Conservation (phyloP, 352 stramenopile genomes). For the Globisporangium okanoganense region DNA sequence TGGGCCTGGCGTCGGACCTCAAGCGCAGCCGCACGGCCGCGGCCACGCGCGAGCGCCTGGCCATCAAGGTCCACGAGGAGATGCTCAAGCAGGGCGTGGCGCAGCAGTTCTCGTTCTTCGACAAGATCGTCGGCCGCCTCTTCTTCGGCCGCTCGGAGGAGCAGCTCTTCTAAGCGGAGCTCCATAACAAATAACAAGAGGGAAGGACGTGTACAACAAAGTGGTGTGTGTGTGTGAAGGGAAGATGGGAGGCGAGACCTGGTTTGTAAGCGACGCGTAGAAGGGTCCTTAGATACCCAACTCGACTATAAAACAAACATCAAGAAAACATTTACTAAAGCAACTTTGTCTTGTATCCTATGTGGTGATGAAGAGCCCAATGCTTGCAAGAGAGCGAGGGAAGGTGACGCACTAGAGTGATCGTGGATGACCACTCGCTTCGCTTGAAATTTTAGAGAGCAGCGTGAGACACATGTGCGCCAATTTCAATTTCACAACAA, state of each 20-base stretch:
- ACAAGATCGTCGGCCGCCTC: constrained; percentile 54
- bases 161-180: constrained; percentile 56
- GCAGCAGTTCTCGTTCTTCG: constrained; percentile 49
- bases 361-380: no score
- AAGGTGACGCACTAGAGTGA: no score
- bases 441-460: no score
- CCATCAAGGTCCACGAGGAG: constrained; percentile 61
- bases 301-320: background rate
- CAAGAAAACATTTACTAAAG: no score
- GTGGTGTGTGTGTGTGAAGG: background rate
- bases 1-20: constrained; percentile 95
- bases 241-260: background rate
- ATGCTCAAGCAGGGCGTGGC: constrained; percentile 44
- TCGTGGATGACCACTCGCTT: no score
- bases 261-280: background rate
- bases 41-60: constrained; percentile 61
- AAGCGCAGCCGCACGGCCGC: constrained; percentile 91
- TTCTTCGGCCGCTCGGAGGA: constrained; percentile 82
- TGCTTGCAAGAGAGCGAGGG: no score
- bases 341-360: no score
- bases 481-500: no score
- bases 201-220: background rate
- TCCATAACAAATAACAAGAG: background rate
- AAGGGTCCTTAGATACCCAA: background rate
- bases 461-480: no score